Percentiles rank a stretch among this genome's conserved stretches.
phyloP scores from a whole-genome alignment of 2,329 filamentous ascomycete genomes.

The Neonectria neomacrospora region DNA sequence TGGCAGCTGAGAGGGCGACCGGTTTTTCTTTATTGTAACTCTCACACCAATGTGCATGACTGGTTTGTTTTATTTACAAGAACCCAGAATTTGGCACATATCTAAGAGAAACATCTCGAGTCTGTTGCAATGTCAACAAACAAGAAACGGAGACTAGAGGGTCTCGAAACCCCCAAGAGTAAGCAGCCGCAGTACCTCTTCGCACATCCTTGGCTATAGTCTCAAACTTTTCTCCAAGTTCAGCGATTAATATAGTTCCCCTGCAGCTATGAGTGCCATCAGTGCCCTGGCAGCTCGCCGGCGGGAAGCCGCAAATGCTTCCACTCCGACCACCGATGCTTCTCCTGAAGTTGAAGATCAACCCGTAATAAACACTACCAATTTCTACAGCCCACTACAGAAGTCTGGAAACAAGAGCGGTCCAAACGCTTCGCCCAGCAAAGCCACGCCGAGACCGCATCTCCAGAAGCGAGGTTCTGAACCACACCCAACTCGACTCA shows the following conservation, averaged over 20 bases:
- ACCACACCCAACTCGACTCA: slow-evolving; percentile 25
- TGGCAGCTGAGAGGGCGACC: too few relatives aligned
- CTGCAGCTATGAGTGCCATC: slow-evolving; percentile 48
- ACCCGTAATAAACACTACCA: slow-evolving; percentile 35
- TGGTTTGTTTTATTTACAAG: background rate
- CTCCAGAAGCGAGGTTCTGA: slow-evolving; percentile 27
- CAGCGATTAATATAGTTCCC: background rate
- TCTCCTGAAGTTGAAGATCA: slow-evolving; percentile 36
- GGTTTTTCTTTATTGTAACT: background rate
- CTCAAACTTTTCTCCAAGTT: background rate
- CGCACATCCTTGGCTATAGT: background rate
- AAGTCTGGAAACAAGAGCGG: slow-evolving; percentile 24
- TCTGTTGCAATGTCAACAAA: slow-evolving; percentile 43
- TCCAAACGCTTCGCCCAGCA: slow-evolving; percentile 34
- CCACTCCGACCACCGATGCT: slow-evolving; percentile 23
- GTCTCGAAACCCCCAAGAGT: slow-evolving; percentile 46
- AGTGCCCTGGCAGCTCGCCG: slow-evolving; percentile 52
- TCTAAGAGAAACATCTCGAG: background rate
- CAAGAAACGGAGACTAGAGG: slow-evolving; percentile 51
- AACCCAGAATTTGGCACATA: background rate
- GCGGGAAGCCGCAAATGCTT: slow-evolving; percentile 36
- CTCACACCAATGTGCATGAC: background rate
- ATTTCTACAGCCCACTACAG: slow-evolving; percentile 47
- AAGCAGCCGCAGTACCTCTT: slow-evolving; percentile 24
- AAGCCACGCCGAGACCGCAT: slow-evolving; percentile 26